Conservation (phyloP, 176 grass and related monocot genomes). For the Avena insularis region DNA sequence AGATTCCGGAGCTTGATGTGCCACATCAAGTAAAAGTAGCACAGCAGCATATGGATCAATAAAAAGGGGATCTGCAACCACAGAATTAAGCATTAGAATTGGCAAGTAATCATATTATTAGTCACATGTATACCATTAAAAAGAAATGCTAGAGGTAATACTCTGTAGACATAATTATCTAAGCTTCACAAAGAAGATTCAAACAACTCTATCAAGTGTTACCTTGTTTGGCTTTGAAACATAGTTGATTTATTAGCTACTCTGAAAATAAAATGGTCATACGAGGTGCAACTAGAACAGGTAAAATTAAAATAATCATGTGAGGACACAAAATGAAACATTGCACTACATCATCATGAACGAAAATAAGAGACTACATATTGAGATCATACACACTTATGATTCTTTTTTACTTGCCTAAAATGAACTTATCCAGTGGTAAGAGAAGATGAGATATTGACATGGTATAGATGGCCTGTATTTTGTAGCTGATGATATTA, state of each 20-base stretch:
- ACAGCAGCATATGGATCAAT: constrained; percentile 82
- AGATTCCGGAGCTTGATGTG: constrained; percentile 36
- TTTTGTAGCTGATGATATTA: constrained; percentile 1
- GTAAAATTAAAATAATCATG: neutral
- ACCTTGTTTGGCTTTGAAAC: neutral
- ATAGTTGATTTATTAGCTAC: neutral
- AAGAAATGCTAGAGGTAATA: neutral
- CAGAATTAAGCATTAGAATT: constrained; percentile 29
- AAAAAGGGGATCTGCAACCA: constrained; percentile 79
- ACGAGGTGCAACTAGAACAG: constrained; percentile 20
- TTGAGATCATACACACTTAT: neutral
- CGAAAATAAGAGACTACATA: neutral
- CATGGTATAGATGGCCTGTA: neutral
- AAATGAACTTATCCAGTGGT: neutral
- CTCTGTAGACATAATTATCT: neutral
- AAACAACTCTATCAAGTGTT: neutral
- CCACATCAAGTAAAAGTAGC: constrained; percentile 60
- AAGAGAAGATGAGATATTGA: neutral
- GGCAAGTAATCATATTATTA: constrained; percentile 5
- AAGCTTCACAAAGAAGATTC: constrained; percentile 15
- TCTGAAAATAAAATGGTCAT: constrained; percentile 28
- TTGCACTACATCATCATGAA: neutral
- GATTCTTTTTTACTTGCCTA: neutral
- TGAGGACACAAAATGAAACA: neutral
- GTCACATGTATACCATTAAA: neutral